Evolutionary conservation across 176 grass and related monocot genomes (phyloP), one percentile per base, ranked within the genome.

Genomic region (Musa beccarii): DNA sequence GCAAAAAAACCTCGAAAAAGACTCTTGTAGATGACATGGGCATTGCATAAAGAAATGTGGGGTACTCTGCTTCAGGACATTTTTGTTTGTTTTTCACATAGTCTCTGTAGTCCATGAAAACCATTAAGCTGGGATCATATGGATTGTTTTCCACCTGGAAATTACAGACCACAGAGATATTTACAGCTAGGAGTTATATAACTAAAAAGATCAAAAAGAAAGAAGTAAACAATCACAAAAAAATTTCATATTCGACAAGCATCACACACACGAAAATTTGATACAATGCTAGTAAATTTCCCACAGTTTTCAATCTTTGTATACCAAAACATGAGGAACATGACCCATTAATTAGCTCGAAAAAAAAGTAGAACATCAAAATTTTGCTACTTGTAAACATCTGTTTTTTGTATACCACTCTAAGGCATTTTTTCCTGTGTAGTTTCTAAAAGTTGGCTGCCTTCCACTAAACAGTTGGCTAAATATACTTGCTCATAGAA

Each of bases 31-130:
- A 75, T 73, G 95, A 91, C 80, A 98, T 84, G n/a, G 95, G 86
- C 95, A 99, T 99, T 61, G 79, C 95, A 94, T 99, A 99, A 28
- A 99, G 90, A 79, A 99, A 99, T 14, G 95, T 94, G 15, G 95
- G 95, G 66, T 94, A 90, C 70, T 73, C 90, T 72, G 82, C 72
- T 78, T 92, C 90, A 68, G 63, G 80, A 53, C 83, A 81, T 83
- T 79, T 73, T 53, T 83, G 82, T 71, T 78, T 83, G 12, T 87
- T 84, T 83, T 88, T 86, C 76, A 88, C 86, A 62, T 85, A 88
- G 79, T 93, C 86, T 92, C 95, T 89, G 79, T 99, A 99, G 83
- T 99, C 95, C 95, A 99, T 99, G 83, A 99, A 94, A 91, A 99
- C 90, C 95, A 99, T 99, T 81, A 99, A 94, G 76, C 74, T 86